Evolutionary conservation across 371 early-diverging fungal genomes (phyloP), one percentile per base, ranked within the genome.

Genomic region (Rhizopus microsporus): DNA sequence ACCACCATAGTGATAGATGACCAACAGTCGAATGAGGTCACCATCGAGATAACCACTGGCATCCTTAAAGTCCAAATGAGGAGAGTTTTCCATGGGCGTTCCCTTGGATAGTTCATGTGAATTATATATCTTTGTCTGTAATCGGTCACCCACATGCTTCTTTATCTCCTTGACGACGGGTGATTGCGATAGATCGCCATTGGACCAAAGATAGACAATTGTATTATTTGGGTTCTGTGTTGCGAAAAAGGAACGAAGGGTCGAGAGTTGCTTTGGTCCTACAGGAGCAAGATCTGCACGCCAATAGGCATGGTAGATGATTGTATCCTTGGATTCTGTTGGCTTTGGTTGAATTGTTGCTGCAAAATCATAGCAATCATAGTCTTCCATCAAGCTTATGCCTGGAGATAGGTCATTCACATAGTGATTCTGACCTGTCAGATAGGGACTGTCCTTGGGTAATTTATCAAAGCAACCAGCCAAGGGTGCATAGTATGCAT

Each of bases 361-460:
- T 16, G 82, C 79, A 54, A 72, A 81, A 56, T 81, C 79, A 51
- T 77, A 81, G 51, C 82, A 81, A 50, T 81, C 82, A 29, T 68
- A 77, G 47, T 72, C 82, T 39, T 79, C 72, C 51, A 73, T 58
- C 7, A 81, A 40, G 31, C 71, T 68, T 13, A 77, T 61, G 45
- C 78, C 76, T 0, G 82, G 77, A n/a, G 74, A 56, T 9, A 81
- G 60, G 44, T 78, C 76, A 47, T 81, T 68, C 5, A 46, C 48
- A 40, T 74, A 74, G 17, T 66, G 59, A 17, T 49, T 45, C 15
- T 59, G 46, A 7, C 72, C 76, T 7, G 59, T 66, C n/a, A 59
- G 17, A 51, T 79, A 79, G 3, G 71, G 68, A 38, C 73, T 69
- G 34, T 71, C 65, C 5, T 62, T 64, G 4, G 77, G 68, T 34